A percentile compares a stretch with the other conserved stretches of the same genome.
Evolutionary conservation across 2,329 filamentous ascomycete species (phyloP).

Genomic region (Sclerotinia sclerotiorum): DNA sequence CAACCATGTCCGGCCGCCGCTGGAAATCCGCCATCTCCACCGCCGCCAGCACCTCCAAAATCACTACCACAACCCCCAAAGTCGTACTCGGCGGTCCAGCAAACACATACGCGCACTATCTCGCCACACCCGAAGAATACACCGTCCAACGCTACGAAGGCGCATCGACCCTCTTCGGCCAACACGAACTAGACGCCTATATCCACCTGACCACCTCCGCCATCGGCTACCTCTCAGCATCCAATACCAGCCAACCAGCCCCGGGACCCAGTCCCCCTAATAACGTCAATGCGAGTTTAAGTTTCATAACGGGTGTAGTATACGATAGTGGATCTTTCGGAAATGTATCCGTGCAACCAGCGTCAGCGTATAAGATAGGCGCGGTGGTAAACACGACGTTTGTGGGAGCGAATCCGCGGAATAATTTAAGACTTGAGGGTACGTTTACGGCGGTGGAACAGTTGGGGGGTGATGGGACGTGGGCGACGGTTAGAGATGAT

Average conservation of each 20-base stretch:
- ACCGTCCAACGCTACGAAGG: constrained; percentile 86
- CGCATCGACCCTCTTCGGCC: constrained; percentile 83
- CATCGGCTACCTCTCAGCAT: constrained; percentile 62
- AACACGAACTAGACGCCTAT: constrained; percentile 77
- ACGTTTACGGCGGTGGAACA: constrained; percentile 78
- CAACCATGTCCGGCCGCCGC: constrained; percentile 85
- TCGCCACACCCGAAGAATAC: constrained; percentile 76
- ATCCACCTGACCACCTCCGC: constrained; percentile 76
- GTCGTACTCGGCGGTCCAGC: constrained; percentile 85
- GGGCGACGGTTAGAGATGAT: constrained; percentile 70
- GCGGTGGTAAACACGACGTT: constrained; percentile 67
- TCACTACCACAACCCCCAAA: constrained; percentile 52
- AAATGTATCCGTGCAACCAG: constrained; percentile 56
- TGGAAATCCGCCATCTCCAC: constrained; percentile 69
- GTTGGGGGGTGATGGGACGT: constrained; percentile 46
- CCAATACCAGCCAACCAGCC: constrained; percentile 47
- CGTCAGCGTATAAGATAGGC: constrained; percentile 57
- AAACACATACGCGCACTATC: constrained; percentile 83
- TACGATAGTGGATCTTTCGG: constrained; percentile 72
- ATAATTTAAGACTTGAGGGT: constrained; percentile 74
- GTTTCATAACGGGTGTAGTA: constrained; percentile 79
- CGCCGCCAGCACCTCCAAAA: constrained; percentile 37
- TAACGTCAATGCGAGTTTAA: constrained; percentile 69
- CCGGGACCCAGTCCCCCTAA: constrained; percentile 69
- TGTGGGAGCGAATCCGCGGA: constrained; percentile 83